phyloP scores from a whole-genome alignment of 306 rosid genomes.

The Vigna nakashimae region DNA sequence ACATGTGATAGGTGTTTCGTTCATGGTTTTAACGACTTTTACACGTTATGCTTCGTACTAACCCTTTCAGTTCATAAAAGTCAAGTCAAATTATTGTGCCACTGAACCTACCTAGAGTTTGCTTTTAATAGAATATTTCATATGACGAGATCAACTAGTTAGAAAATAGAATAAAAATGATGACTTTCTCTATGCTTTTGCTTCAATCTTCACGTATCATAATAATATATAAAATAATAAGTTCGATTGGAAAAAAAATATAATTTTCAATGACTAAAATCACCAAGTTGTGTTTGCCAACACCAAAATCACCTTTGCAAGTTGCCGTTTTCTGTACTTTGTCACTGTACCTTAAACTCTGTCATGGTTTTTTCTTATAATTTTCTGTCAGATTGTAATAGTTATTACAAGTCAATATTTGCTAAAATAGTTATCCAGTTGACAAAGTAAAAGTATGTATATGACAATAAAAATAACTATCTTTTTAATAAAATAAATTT shows the following conservation, averaged over 20 bases:
- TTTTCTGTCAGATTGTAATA: background rate
- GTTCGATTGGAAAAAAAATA: background rate
- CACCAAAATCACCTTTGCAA: no score
- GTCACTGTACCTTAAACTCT: no score
- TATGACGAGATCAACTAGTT: background rate
- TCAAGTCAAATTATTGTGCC: background rate
- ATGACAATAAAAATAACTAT: no score
- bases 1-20: background rate
- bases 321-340: no score
- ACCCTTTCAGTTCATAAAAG: background rate
- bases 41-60: background rate
- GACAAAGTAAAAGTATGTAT: no score
- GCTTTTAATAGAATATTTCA: background rate
- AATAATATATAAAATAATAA: background rate
- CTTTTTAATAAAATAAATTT: no score
- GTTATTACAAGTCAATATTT: no score
- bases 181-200: background rate
- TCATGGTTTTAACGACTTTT: background rate
- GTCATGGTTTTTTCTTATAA: background rate
- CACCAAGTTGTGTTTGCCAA: background rate
- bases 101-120: background rate
- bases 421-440: background rate
- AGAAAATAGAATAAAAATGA: background rate
- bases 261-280: background rate
- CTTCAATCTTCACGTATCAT: background rate